Evolutionary conservation across 768 basidiomycete species (phyloP), one percentile per base, ranked within the genome.

Genomic region (Suillus tomentosus): DNA sequence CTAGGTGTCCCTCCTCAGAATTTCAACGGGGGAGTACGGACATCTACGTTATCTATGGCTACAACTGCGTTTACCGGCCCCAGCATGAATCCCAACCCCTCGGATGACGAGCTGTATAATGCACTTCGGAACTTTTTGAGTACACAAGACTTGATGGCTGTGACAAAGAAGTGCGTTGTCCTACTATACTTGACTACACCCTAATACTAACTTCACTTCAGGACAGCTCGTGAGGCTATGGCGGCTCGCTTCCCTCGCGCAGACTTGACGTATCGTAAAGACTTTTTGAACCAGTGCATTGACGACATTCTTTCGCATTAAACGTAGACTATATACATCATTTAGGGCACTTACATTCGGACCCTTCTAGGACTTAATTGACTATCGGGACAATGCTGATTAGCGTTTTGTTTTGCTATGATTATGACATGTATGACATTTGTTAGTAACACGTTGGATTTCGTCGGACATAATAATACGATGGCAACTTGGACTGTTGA

Each of bases 111-210:
- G 67, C 68, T 90, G 51, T 78, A 87, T 67, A 80, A 73, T 17
- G 82, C 85, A 19, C 74, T 90, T 19, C 79, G 84, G 60, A 79
- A 79, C 27, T 88, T 86, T 69, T 70, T 91, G 62, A 84, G 86
- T 60, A 84, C 84, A 27, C 87, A 89, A 69, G 87, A 91, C 72
- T 72, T 89, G 67, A 88, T 90, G 88, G 82, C 81, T n/a, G 86
- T 90, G 54, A 87, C 85, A 66, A 87, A 87, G 79, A 87, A 86
- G 84, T 88, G 67, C 70, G 85, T 78, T 11, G 10, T 42, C 3
- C 58, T 37, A 2, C 14, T 51, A 53, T 34, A 61, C 48, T 11
- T n/a, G 47, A 9, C 54, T 24, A 22, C 63, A 37, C 3, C 9
- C 10, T 14, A 0, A 61, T 22, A 53, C 69, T 70, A 62, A 65